Percentiles rank a stretch among this genome's conserved stretches.
Evolutionary conservation across 2,329 filamentous ascomycete species (phyloP).

Genomic region (Cercospora sp.): DNA sequence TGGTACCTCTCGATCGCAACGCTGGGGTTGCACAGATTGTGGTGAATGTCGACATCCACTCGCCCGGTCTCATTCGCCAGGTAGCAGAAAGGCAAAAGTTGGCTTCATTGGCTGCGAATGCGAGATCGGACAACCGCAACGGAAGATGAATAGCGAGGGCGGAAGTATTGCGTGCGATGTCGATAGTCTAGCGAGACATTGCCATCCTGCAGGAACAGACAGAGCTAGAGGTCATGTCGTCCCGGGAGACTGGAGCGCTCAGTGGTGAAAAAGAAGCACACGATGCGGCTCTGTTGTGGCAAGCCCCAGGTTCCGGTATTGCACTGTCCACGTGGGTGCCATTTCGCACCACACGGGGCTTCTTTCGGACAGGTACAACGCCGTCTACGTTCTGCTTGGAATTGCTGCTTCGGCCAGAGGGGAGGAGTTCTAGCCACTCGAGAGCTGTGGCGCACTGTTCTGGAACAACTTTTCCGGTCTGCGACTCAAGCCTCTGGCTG

Average conservation of each 20-base stretch:
- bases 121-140: conserved; percentile 1
- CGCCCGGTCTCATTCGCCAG: not conserved
- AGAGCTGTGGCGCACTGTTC: not conserved
- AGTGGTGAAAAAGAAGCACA: not conserved
- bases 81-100: not conserved
- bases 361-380: not conserved
- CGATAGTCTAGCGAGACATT: not conserved
- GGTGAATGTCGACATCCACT: not conserved
- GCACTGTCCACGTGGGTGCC: not conserved
- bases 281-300: not conserved
- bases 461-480: conserved; percentile 3
- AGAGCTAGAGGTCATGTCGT: not conserved
- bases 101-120: not conserved
- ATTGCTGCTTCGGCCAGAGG: conserved; percentile 4
- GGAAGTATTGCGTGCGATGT: not conserved
- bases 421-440: conserved; percentile 2
- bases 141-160: not conserved
- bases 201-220: not conserved
- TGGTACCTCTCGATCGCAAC: not conserved
- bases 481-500: not conserved
- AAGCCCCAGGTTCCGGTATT: not conserved
- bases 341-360: not conserved
- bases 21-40: not conserved
- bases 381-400: not conserved
- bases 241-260: not conserved